A percentile compares a stretch with the other conserved stretches of the same genome.
phyloP scores from a whole-genome alignment of 108 stramenopile species.

The Hondaea fermentalgiana region DNA sequence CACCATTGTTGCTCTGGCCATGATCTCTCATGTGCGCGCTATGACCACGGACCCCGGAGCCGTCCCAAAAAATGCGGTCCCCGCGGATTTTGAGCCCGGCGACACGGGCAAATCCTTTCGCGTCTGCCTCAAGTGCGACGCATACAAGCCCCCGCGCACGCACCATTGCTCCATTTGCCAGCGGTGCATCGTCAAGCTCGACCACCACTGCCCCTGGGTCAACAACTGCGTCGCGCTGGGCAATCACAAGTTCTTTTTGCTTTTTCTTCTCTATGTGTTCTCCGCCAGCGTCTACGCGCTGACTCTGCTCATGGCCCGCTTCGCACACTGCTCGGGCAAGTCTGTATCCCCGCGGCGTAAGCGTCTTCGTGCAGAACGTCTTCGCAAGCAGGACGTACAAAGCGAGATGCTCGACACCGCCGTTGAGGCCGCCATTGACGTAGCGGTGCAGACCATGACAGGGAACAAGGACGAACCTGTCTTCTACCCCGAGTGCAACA shows the following conservation, averaged over 20 bases:
- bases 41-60: conserved; percentile 52
- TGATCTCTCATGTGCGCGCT: conserved; percentile 33
- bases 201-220: conserved; percentile 81
- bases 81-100: conserved; percentile 11
- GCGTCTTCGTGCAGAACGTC: neutral
- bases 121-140: conserved; percentile 36
- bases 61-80: conserved; percentile 22
- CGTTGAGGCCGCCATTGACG: conserved; percentile 55
- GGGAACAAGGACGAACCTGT: no score
- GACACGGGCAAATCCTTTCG: neutral
- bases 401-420: conserved; percentile 56
- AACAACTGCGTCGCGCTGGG: conserved; percentile 98
- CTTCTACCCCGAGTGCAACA: neutral
- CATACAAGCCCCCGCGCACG: conserved; percentile 47
- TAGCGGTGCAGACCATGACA: neutral
- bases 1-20: conserved; percentile 20
- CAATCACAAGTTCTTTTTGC: conserved; percentile 98
- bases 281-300: conserved; percentile 64
- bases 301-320: neutral
- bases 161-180: conserved; percentile 53
- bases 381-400: neutral
- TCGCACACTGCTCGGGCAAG: neutral
- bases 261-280: conserved; percentile 91
- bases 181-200: conserved; percentile 51
- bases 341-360: neutral